Percentiles rank a stretch among this genome's conserved stretches.
phyloP scores from a whole-genome alignment of 2,329 filamentous ascomycete species.

The Beauveria rudraprayagi region DNA sequence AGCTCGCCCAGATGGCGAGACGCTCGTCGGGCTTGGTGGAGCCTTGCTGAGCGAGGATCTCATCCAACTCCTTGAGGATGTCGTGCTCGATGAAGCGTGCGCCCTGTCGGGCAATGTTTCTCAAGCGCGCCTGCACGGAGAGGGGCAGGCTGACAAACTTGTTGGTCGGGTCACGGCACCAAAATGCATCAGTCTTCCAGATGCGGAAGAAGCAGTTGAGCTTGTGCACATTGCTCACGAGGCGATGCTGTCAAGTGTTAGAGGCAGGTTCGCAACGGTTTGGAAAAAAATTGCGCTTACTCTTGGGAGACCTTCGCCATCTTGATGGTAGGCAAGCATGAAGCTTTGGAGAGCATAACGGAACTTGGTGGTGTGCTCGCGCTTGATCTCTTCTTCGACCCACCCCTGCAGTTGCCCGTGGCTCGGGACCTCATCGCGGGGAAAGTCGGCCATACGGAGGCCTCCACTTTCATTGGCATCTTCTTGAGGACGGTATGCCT shows the following conservation, averaged over 20 bases:
- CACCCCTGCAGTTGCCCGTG: constrained; percentile 27
- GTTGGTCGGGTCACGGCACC: constrained; percentile 30
- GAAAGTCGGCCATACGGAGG: constrained; percentile 29
- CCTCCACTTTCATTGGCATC: constrained; percentile 22
- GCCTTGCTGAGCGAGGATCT: constrained; percentile 29
- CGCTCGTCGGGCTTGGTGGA: constrained; percentile 31
- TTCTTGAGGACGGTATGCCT: constrained; percentile 28
- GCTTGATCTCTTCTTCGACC: constrained; percentile 30
- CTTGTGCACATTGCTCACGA: constrained; percentile 35
- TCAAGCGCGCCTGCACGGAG: constrained; percentile 33
- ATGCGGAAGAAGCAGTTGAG: constrained; percentile 44
- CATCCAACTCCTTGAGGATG: constrained; percentile 33
- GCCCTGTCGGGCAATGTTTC: constrained; percentile 30
- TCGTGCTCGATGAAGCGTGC: constrained; percentile 31
- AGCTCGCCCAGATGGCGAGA: constrained; percentile 38
- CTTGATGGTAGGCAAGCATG: constrained; percentile 27
- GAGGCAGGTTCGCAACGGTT: not conserved
- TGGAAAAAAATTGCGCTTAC: constrained; percentile 21
- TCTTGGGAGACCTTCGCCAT: constrained; percentile 30
- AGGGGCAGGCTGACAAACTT: constrained; percentile 29
- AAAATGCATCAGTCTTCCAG: constrained; percentile 36
- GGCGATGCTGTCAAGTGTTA: constrained; percentile 25
- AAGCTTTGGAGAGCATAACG: constrained; percentile 28
- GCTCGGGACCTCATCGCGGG: constrained; percentile 29
- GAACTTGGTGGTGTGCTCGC: constrained; percentile 26